Conservation (phyloP, 257 asterid species). For the Cordia subcordata region DNA sequence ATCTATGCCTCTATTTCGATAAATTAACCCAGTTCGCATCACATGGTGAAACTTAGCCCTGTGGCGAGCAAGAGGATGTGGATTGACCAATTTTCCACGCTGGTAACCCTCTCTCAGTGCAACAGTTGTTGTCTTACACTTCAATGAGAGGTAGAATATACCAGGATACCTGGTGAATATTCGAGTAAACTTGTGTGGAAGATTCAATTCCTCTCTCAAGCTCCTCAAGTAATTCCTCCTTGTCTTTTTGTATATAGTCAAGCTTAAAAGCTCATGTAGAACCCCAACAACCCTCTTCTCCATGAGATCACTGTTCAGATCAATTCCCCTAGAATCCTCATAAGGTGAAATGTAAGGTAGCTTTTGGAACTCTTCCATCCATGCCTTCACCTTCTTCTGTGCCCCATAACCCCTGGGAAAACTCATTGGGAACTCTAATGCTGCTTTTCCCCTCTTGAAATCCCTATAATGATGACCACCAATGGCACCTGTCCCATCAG, state of each 20-base stretch:
- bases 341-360: constrained; percentile 93
- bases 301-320: constrained; percentile 83
- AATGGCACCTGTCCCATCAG: constrained; percentile 2
- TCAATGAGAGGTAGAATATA: constrained; percentile 75
- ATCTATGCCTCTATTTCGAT: constrained; percentile 59
- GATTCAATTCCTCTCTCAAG: constrained; percentile 75
- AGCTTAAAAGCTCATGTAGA: constrained; percentile 68
- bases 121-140: constrained; percentile 90
- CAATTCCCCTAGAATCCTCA: constrained; percentile 74
- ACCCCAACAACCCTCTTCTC: constrained; percentile 96
- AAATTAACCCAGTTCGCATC: constrained; percentile 85
- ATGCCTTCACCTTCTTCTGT: constrained; percentile 81
- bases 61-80: constrained; percentile 60
- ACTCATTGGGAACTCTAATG: constrained; percentile 82
- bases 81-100: constrained; percentile 62
- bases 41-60: constrained; percentile 74
- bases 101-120: constrained; percentile 83
- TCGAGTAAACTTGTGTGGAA: constrained; percentile 86
- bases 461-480: constrained; percentile 36
- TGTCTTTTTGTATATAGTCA: constrained; percentile 82
- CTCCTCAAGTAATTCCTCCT: constrained; percentile 85
- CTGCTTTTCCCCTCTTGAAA: constrained; percentile 77
- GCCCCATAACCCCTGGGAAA: constrained; percentile 94
- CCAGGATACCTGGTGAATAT: constrained; percentile 93
- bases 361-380: constrained; percentile 98